Evolutionary conservation across 139 green algal species (phyloP).

Genomic region (Chlamydomonas asymmetrica): DNA sequence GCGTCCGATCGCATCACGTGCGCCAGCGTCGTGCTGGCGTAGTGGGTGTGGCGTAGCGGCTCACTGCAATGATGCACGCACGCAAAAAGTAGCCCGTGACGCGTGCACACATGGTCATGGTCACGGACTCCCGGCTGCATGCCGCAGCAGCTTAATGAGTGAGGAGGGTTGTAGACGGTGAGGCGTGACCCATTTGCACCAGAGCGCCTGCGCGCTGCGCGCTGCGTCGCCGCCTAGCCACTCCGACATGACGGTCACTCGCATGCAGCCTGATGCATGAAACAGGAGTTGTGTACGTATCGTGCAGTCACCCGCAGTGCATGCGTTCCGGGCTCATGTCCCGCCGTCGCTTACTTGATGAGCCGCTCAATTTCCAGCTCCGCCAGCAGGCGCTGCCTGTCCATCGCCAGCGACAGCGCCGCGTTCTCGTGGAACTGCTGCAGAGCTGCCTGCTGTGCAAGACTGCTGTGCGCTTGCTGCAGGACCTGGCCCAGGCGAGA

Average conservation of each 20-base stretch:
- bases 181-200: too few relatives aligned
- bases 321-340: neutral
- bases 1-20: conserved; percentile 37
- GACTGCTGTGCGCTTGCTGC: neutral
- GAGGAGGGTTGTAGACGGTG: too few relatives aligned
- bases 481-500: too few relatives aligned
- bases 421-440: conserved; percentile 2
- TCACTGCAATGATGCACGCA: conserved; percentile 16
- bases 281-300: neutral
- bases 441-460: conserved; percentile 9
- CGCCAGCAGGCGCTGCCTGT: conserved; percentile 17
- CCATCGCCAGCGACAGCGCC: conserved; percentile 3
- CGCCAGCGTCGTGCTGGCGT: conserved; percentile 36
- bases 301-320: neutral
- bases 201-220: too few relatives aligned
- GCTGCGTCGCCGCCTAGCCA: too few relatives aligned
- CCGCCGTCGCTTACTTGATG: conserved; percentile 31
- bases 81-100: neutral
- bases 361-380: conserved; percentile 34
- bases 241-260: too few relatives aligned
- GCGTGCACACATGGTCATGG: neutral
- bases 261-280: neutral
- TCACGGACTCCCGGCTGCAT: too few relatives aligned
- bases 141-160: too few relatives aligned
- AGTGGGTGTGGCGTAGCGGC: conserved; percentile 37